Evolutionary conservation across 208 protist genomes (phyloP).

Genomic region (Crithidia brevicula): DNA sequence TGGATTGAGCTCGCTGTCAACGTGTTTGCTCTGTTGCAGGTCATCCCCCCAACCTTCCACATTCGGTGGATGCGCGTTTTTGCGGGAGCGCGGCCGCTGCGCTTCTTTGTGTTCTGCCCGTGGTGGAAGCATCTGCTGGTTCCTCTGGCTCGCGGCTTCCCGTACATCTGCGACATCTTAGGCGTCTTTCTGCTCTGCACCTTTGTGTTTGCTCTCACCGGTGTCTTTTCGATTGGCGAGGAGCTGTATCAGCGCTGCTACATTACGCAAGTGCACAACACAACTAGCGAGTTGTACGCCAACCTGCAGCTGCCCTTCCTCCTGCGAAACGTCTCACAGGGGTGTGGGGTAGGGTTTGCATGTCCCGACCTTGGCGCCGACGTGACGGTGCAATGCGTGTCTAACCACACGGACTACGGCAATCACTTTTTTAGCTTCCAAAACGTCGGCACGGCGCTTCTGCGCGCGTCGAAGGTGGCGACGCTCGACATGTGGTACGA

Average conservation of each 20-base stretch:
- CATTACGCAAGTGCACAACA: constrained; percentile 18
- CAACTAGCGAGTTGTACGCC: not conserved
- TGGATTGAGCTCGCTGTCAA: constrained; percentile 52
- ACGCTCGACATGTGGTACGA: constrained; percentile 58
- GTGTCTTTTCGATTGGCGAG: constrained; percentile 32
- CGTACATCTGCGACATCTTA: constrained; percentile 35
- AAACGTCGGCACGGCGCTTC: constrained; percentile 44
- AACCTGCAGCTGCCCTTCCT: constrained; percentile 17
- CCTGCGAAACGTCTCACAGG: constrained; percentile 20
- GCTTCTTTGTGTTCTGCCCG: constrained; percentile 36
- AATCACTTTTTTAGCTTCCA: constrained; percentile 33
- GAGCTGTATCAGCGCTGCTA: constrained; percentile 39
- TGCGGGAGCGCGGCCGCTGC: constrained; percentile 49
- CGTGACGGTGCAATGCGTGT: constrained; percentile 26
- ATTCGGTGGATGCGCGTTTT: constrained; percentile 60
- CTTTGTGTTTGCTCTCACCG: constrained; percentile 45
- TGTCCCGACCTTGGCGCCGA: constrained; percentile 12
- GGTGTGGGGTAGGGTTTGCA: constrained; percentile 16
- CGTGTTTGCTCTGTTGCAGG: constrained; percentile 47
- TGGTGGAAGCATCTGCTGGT: constrained; percentile 29
- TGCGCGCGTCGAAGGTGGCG: constrained; percentile 39
- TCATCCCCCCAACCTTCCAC: constrained; percentile 42
- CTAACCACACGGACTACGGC: not conserved
- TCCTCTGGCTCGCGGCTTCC: constrained; percentile 32
- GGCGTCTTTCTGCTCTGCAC: constrained; percentile 30